These are phyloP conservation scores for Flaveria ramosissima DNA, from an alignment of 129 eudicot species.

Conservation along the genomic window DNA sequence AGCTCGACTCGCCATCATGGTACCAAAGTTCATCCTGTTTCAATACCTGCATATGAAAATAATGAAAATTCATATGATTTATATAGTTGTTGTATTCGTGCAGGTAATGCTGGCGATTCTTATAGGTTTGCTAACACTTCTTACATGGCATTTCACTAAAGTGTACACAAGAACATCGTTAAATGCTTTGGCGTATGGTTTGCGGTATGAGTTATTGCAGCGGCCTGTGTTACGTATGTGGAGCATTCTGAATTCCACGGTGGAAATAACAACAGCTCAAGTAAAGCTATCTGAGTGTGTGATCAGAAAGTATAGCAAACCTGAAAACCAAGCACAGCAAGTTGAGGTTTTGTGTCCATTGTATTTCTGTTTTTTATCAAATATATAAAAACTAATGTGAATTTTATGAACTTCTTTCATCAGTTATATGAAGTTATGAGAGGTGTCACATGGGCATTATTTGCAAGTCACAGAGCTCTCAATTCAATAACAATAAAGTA, in stretches of 20 bases:
- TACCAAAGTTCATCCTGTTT: slow-evolving; percentile 15
- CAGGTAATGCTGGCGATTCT: slow-evolving; percentile 94
- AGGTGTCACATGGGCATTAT: slow-evolving; percentile 91
- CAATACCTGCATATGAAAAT: background rate
- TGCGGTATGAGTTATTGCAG: slow-evolving; percentile 82
- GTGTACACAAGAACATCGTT: slow-evolving; percentile 84
- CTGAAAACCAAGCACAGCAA: slow-evolving; percentile 77
- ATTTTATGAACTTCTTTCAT: slow-evolving; percentile 20
- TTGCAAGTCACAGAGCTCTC: slow-evolving; percentile 86
- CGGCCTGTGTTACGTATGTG: slow-evolving; percentile 91
- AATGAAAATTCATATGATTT: background rate
- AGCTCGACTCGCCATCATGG: slow-evolving; percentile 98
- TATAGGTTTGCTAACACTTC: slow-evolving; percentile 83
- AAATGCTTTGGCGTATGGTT: slow-evolving; percentile 75
- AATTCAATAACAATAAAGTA: slow-evolving; percentile 80
- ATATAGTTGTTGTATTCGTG: slow-evolving; percentile 12
- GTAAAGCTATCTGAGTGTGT: slow-evolving; percentile 82
- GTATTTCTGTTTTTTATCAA: slow-evolving; percentile 7
- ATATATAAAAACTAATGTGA: slow-evolving; percentile 20
- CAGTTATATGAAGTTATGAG: slow-evolving; percentile 90
- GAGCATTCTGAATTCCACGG: slow-evolving; percentile 83
- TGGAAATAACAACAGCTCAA: slow-evolving; percentile 93
- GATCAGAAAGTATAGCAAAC: slow-evolving; percentile 66
- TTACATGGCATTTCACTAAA: slow-evolving; percentile 95
- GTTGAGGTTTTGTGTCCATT: slow-evolving; percentile 65